phyloP scores from a whole-genome alignment of 2,329 filamentous ascomycete genomes.

The Talaromyces sp. region DNA sequence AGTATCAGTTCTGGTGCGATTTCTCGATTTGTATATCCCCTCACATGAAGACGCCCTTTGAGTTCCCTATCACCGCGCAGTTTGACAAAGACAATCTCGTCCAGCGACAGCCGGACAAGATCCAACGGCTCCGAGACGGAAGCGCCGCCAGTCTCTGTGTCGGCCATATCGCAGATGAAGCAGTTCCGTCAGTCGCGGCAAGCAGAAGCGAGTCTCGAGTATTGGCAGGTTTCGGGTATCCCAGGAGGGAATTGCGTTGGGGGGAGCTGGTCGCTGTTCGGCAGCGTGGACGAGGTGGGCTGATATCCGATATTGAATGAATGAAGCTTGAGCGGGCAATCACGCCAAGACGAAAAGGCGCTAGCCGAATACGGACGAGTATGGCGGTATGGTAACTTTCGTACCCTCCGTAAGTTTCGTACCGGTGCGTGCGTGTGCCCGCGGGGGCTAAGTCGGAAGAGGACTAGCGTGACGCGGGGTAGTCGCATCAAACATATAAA shows the following conservation, averaged over 20 bases:
- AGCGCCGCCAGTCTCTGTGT: conserved; percentile 64
- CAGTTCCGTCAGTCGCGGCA: neutral
- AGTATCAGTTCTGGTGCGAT: neutral
- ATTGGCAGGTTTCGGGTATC: neutral
- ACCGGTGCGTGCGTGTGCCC: neutral
- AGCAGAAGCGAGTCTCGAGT: neutral
- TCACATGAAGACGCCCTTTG: conserved; percentile 88
- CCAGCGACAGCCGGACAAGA: conserved; percentile 86
- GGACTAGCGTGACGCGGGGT: neutral
- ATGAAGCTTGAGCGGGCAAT: neutral
- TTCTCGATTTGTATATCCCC: conserved; percentile 25
- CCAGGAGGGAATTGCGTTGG: neutral
- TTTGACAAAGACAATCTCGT: conserved; percentile 97
- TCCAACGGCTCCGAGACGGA: conserved; percentile 89
- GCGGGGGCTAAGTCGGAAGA: neutral
- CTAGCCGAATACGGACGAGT: neutral
- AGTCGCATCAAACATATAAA: neutral
- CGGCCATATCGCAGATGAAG: conserved; percentile 61
- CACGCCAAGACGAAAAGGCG: neutral
- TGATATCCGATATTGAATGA: neutral
- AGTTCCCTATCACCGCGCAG: conserved; percentile 91
- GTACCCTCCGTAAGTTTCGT: neutral
- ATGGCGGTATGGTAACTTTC: neutral
- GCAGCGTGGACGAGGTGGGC: neutral
- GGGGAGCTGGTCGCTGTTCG: neutral